Evolutionary conservation across 139 green algal genomes (phyloP).

Genomic region (Mychonastes homosphaera): DNA sequence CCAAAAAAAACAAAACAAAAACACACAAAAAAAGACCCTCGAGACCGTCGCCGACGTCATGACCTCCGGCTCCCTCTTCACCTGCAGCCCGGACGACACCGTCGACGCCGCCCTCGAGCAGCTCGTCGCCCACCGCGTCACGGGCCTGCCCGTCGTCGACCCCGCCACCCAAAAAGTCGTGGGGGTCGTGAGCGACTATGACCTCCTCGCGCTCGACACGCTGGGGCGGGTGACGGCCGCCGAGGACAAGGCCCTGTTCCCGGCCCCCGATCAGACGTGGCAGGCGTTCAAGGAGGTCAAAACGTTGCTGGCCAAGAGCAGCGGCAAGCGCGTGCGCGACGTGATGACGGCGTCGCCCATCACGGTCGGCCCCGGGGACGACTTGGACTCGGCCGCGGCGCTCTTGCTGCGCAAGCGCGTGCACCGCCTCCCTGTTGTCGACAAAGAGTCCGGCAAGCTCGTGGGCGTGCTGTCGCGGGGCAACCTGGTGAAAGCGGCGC

Average conservation of each 20-base stretch:
- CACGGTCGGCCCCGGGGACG: slow-evolving; percentile 40
- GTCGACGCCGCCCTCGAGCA: slow-evolving; percentile 48
- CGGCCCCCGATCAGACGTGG: slow-evolving; percentile 35
- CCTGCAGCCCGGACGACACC: slow-evolving; percentile 28
- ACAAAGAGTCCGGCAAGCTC: slow-evolving; percentile 38
- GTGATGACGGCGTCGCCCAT: slow-evolving; percentile 66
- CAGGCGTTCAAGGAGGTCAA: slow-evolving; percentile 61
- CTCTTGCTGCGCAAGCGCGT: slow-evolving; percentile 43
- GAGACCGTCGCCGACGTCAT: slow-evolving; percentile 42
- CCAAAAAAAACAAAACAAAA: too few species aligned
- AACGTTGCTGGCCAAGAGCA: slow-evolving; percentile 49
- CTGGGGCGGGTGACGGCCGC: slow-evolving; percentile 38
- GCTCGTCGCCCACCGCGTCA: slow-evolving; percentile 41
- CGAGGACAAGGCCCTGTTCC: slow-evolving; percentile 43
- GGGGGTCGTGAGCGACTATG: slow-evolving; percentile 72
- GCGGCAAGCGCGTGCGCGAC: slow-evolving; percentile 54
- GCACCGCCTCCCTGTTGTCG: slow-evolving; percentile 54
- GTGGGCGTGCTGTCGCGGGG: slow-evolving; percentile 48
- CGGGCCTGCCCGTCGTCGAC: slow-evolving; percentile 54
- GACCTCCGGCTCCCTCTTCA: slow-evolving; percentile 26
- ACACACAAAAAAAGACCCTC: too few species aligned
- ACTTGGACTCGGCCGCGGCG: slow-evolving; percentile 32
- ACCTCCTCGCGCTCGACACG: slow-evolving; percentile 63
- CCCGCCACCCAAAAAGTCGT: slow-evolving; percentile 32
- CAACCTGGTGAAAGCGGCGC: slow-evolving; percentile 57